Conservation (phyloP, 139 green algal genomes). For the Parachlorella kessleri region DNA sequence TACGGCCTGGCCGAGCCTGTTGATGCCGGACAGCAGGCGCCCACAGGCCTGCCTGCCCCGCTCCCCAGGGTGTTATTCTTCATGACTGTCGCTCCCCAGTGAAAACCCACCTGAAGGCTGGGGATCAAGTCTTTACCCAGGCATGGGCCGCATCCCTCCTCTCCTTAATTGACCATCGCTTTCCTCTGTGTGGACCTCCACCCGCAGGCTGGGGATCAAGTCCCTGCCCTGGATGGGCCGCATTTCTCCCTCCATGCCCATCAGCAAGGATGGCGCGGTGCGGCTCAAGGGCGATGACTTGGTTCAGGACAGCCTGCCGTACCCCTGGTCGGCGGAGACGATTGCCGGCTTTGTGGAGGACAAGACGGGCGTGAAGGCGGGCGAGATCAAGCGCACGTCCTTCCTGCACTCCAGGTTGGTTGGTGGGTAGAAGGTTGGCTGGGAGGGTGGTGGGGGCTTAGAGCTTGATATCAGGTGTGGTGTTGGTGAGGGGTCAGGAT, state of each 20-base stretch:
- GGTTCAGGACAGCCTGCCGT: slow-evolving; percentile 32
- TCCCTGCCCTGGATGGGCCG: slow-evolving; percentile 62
- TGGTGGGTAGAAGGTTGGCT: not conserved
- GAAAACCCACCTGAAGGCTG: slow-evolving; percentile 40
- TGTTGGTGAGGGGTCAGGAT: too few species aligned
- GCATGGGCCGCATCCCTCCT: slow-evolving; percentile 52
- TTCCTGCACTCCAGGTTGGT: slow-evolving; percentile 41
- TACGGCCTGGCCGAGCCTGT: too few species aligned
- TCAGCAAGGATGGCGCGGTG: slow-evolving; percentile 42
- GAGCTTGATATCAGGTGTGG: too few species aligned
- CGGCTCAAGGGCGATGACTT: slow-evolving; percentile 40
- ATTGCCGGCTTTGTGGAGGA: slow-evolving; percentile 50
- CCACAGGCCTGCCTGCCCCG: too few species aligned
- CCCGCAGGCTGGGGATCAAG: slow-evolving; percentile 55
- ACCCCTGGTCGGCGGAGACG: slow-evolving; percentile 65
- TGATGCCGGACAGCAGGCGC: too few species aligned
- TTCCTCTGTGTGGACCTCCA: not conserved
- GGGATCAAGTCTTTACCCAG: slow-evolving; percentile 61
- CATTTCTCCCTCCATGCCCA: slow-evolving; percentile 33
- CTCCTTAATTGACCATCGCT: too few species aligned
- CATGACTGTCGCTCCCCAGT: too few species aligned
- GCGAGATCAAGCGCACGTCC: slow-evolving; percentile 53
- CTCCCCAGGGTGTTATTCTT: too few species aligned
- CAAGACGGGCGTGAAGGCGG: slow-evolving; percentile 38
- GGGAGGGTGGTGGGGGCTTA: too few species aligned